Percentiles rank a stretch among this genome's conserved stretches.
Conservation (phyloP, 345 rosid genomes). For the Clarkia xantiana region DNA sequence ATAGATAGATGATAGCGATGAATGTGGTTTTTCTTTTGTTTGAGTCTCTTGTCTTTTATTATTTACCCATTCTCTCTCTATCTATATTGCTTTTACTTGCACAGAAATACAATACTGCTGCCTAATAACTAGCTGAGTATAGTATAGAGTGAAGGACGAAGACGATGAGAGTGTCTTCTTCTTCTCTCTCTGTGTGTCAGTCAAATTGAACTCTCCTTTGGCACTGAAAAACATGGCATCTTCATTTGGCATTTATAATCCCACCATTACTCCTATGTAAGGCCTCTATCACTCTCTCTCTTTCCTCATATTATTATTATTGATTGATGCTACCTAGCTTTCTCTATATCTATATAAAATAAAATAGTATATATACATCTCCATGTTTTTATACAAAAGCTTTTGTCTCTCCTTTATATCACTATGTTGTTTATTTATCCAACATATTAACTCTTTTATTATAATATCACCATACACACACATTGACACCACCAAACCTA, state of each 20-base stretch:
- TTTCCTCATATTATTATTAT: background rate
- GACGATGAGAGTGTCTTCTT: background rate
- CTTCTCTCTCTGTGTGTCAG: slow-evolving; percentile 1
- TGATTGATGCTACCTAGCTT: background rate
- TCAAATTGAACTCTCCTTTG: slow-evolving; percentile 4
- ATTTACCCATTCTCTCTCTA: background rate
- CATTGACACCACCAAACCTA: no score
- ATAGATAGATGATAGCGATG: background rate
- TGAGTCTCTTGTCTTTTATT: slow-evolving; percentile 1
- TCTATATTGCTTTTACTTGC: background rate
- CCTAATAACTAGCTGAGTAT: no score
- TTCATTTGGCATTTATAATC: slow-evolving; percentile 7
- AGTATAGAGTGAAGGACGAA: no score
- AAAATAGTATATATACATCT: no score
- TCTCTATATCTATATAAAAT: no score
- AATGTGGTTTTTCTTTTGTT: background rate
- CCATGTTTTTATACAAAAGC: no score
- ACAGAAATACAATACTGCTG: no score
- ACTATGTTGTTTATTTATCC: no score
- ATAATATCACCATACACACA: no score
- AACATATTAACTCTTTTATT: no score
- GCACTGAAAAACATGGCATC: slow-evolving; percentile 14
- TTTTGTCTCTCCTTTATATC: no score
- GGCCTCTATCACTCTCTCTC: slow-evolving; percentile 2
- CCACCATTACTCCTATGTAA: background rate